phyloP scores from a whole-genome alignment of 2,329 filamentous ascomycete genomes.

The Keithomyces neogunnii region DNA sequence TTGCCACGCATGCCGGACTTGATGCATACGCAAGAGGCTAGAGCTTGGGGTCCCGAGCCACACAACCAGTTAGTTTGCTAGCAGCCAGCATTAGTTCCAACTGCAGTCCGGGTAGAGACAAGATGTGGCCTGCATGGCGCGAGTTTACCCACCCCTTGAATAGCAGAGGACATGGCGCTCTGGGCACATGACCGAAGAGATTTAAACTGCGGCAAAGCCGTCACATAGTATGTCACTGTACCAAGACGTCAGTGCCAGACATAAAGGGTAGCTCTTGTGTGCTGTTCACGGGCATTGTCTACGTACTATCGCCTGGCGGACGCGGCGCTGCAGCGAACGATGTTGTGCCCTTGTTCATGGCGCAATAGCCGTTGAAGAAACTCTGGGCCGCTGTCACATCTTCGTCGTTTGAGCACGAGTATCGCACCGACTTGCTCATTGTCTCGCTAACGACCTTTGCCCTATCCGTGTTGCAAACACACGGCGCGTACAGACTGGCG shows the following conservation, averaged over 20 bases:
- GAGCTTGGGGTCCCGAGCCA: conserved; percentile 34
- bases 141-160: conserved; percentile 27
- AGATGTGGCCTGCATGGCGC: no score
- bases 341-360: conserved; percentile 39
- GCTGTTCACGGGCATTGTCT: conserved; percentile 1
- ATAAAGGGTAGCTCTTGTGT: no score
- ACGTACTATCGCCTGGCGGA: conserved; percentile 44
- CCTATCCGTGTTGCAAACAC: conserved; percentile 43
- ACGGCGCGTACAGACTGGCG: conserved; percentile 36
- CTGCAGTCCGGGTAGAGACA: no score
- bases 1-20: conserved; percentile 37
- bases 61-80: conserved; percentile 30
- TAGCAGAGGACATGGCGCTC: conserved; percentile 31
- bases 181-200: conserved; percentile 37
- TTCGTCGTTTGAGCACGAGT: conserved; percentile 36
- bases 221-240: conserved; percentile 46
- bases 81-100: conserved; percentile 7
- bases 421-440: conserved; percentile 34
- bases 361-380: conserved; percentile 44
- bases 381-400: conserved; percentile 38
- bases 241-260: no score
- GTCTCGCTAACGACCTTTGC: conserved; percentile 31
- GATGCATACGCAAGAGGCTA: conserved; percentile 45
- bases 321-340: conserved; percentile 35
- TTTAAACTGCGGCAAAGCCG: conserved; percentile 37